These are phyloP conservation scores for Gossypium longicalyx DNA, from an alignment of 345 rosid genomes.

Conservation along the genomic window DNA sequence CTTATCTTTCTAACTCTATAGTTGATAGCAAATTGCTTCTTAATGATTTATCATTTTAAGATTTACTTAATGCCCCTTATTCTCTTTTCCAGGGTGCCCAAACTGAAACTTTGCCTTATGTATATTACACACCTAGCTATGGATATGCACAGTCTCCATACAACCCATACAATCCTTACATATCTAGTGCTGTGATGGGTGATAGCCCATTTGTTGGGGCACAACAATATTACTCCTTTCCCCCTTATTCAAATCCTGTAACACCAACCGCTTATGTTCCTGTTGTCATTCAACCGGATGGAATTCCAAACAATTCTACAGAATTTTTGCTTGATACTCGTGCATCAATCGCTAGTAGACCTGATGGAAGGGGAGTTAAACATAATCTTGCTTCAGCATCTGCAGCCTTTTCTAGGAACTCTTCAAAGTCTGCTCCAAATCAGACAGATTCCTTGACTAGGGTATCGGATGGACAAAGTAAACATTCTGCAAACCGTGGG, in stretches of 20 bases:
- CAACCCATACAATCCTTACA: slow-evolving; percentile 87
- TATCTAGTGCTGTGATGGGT: slow-evolving; percentile 75
- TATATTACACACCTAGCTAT: slow-evolving; percentile 76
- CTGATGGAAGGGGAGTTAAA: slow-evolving; percentile 47
- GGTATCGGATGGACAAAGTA: slow-evolving; percentile 47
- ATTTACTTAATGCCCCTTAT: slow-evolving; percentile 12
- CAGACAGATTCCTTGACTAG: slow-evolving; percentile 40
- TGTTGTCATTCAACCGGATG: slow-evolving; percentile 52
- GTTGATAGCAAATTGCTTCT: slow-evolving; percentile 2
- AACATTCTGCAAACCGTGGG: slow-evolving; percentile 35
- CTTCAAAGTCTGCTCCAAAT: slow-evolving; percentile 38
- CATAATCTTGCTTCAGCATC: slow-evolving; percentile 44
- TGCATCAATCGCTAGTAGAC: slow-evolving; percentile 30
- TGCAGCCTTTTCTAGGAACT: slow-evolving; percentile 37
- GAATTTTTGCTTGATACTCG: slow-evolving; percentile 46
- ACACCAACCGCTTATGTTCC: slow-evolving; percentile 57
- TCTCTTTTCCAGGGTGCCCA: slow-evolving; percentile 62
- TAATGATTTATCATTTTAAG: background rate
- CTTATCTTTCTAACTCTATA: background rate
- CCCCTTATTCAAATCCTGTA: slow-evolving; percentile 56
- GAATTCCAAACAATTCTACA: slow-evolving; percentile 29
- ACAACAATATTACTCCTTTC: slow-evolving; percentile 59
- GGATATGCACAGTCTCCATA: slow-evolving; percentile 86
- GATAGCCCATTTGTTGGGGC: slow-evolving; percentile 55
- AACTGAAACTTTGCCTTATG: slow-evolving; percentile 71